These are phyloP conservation scores for Pseudozyma hubeiensis DNA, from an alignment of 1,284 basidiomycete genomes.

Conservation along the genomic window DNA sequence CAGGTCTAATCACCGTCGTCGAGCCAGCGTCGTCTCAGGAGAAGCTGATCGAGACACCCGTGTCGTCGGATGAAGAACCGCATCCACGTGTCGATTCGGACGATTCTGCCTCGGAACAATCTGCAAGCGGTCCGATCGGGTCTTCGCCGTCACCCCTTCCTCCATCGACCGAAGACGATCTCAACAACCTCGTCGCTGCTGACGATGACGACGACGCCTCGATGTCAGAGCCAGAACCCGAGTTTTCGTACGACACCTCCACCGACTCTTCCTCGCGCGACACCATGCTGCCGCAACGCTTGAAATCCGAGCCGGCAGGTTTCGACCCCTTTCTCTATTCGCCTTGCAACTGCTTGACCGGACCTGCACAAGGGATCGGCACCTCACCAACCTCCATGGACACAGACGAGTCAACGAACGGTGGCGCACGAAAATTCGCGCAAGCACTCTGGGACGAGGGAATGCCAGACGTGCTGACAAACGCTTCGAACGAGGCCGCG, in stretches of 20 bases:
- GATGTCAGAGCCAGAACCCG: constrained; percentile 12
- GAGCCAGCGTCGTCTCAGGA: not conserved
- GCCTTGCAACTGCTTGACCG: constrained; percentile 11
- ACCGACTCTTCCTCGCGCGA: not conserved
- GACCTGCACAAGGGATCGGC: not conserved
- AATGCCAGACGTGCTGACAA: constrained; percentile 15
- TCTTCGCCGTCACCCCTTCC: not conserved
- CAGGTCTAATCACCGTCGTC: not conserved
- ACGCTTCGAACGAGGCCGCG: constrained; percentile 13
- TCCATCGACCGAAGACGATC: not conserved
- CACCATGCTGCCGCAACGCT: constrained; percentile 5
- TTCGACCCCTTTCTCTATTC: constrained; percentile 23
- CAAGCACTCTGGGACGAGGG: constrained; percentile 17
- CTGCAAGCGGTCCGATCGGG: not conserved
- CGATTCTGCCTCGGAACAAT: not conserved
- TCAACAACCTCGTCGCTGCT: not conserved
- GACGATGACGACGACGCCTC: constrained; percentile 1
- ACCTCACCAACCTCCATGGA: not conserved
- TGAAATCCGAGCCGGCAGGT: not conserved
- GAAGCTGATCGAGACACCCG: not conserved
- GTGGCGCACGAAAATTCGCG: not conserved
- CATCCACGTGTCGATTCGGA: not conserved
- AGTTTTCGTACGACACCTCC: constrained; percentile 13
- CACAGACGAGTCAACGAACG: not conserved
- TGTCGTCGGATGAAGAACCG: constrained; percentile 3